Evolutionary conservation across 1,284 basidiomycete species (phyloP), one percentile per base, ranked within the genome.

Genomic region (Pseudozyma sp.): DNA sequence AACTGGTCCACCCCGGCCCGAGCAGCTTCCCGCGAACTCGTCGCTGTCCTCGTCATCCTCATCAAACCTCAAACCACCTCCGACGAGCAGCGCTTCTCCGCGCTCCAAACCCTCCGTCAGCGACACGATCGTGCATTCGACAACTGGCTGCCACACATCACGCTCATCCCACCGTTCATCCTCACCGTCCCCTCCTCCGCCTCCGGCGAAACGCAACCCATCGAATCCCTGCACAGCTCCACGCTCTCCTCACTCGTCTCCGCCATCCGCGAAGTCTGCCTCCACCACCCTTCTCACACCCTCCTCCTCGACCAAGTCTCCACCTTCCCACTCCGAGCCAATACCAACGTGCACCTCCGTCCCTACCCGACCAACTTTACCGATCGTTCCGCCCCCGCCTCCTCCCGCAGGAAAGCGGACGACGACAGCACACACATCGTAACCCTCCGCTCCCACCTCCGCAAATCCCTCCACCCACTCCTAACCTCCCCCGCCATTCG

Each of bases 141-240:
- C 5, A 58, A 58, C 39, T 68, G 65, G 65, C 24, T 62, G 19
- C 65, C 65, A 8, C 65, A 68, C 54, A 57, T 68, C 31, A 68
- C 65, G 9, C 59, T 68, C 33, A 54, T 68, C 13, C 65, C 65
- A 8, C 65, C 65, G 1, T 57, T 68, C 44, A 61, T 35, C 10
- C 49, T 51, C 29, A 11, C 10, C 5, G 8, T 29, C 4, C 9
- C 29, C 37, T 3, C 19, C 4, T 24, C 34, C 8, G 1, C 34
- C 24, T 11, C 31, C 11, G 34, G 13, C 4, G 11, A 19, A 5
- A 30, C 24, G 0, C 8, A 46, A 10, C 43, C 54, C 7, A 39
- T 19, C n/a, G 14, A 40, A 7, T 24, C 24, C 24, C 13, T 45
- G 13, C 51, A 58, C 37, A 51, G 42, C 4, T 16, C 16, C 2